Base-by-base conservation (phyloP, 176 grass and related monocot species). In the Elaeis guineensis region DNA sequence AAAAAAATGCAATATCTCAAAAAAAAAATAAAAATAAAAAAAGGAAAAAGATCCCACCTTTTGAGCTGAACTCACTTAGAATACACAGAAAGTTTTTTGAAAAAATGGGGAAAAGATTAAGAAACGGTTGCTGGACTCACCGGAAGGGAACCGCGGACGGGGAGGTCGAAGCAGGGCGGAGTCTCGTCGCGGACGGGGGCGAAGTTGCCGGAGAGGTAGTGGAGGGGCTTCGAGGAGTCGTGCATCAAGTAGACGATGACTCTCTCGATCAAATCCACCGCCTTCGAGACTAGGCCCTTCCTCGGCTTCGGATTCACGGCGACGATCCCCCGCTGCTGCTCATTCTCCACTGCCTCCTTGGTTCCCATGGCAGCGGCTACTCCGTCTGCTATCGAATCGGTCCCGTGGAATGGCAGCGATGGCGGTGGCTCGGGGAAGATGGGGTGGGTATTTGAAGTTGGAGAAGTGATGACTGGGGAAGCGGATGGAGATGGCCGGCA, bases 201-300 rank as follows among this genome's bases (percentile, higher is more conserved):
- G 69, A 87, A 96, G 70, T 90, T 96, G 58, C 83, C 91, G 63
- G 83, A 80, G 65, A 96, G 91, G 72, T 85, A 96, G 66, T 82
- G 78, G 51, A 96, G 68, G 9, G 83, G 80, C 71, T 74, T 55
- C 66, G 78, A 55, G 19, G 72, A 65, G 61, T 82, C 83, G 69
- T 87, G 53, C 72, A 65, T 80, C 57, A 96, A 76, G 61, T 63
- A 72, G 14, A 96, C 91, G 63, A 62, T 25, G 26, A 67, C 17
- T 35, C 67, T 72, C 80, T 90, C 91, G 21, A 96, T 66, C 69
- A 87, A 29, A 52, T 96, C 83, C 6, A 96, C 67, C 48, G 82
- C 72, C 86, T 75, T 65, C 58, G 91, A 81, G 21, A 62, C 24
- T 19, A 89, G 11, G 16, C 86, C 91, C 61, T 85, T 96, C 32